Conservation (phyloP, 371 early-diverging fungal species). For the Lichtheimia hyalospora region DNA sequence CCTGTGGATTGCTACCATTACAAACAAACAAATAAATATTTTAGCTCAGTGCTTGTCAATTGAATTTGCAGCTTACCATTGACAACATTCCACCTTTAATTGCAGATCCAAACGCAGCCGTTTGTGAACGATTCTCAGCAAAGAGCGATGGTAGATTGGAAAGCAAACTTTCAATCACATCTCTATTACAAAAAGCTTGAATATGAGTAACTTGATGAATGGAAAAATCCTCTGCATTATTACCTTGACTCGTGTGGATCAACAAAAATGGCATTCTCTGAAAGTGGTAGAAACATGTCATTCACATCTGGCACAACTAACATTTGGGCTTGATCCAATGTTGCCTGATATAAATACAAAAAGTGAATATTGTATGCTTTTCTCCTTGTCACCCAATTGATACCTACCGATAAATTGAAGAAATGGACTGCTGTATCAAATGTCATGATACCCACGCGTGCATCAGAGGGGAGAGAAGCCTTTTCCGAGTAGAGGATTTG, state of each 20-base stretch:
- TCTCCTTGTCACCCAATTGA: no score
- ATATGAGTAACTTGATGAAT: neutral
- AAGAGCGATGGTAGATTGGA: conserved; percentile 82
- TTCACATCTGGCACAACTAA: conserved; percentile 91
- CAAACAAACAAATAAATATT: neutral
- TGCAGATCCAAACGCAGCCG: conserved; percentile 86
- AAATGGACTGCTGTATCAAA: conserved; percentile 94
- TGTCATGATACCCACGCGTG: conserved; percentile 85
- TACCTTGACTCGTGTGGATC: conserved; percentile 74
- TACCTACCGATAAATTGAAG: conserved; percentile 80
- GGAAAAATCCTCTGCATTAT: neutral
- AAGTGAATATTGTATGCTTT: no score
- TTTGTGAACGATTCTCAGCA: conserved; percentile 68
- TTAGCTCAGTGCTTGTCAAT: neutral
- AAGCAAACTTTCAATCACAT: conserved; percentile 78
- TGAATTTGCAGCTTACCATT: conserved; percentile 47
- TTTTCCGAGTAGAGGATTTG: conserved; percentile 64
- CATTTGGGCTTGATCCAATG: conserved; percentile 88
- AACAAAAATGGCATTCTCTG: conserved; percentile 83
- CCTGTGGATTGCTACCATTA: conserved; percentile 64
- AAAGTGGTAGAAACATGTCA: conserved; percentile 92
- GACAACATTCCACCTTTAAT: conserved; percentile 74
- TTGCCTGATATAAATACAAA: conserved; percentile 35
- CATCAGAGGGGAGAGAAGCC: conserved; percentile 49
- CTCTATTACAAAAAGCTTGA: conserved; percentile 21